Percentiles rank a stretch among this genome's conserved stretches.
Conservation (phyloP, 768 basidiomycete species). For the Pleurotus cornucopiae region DNA sequence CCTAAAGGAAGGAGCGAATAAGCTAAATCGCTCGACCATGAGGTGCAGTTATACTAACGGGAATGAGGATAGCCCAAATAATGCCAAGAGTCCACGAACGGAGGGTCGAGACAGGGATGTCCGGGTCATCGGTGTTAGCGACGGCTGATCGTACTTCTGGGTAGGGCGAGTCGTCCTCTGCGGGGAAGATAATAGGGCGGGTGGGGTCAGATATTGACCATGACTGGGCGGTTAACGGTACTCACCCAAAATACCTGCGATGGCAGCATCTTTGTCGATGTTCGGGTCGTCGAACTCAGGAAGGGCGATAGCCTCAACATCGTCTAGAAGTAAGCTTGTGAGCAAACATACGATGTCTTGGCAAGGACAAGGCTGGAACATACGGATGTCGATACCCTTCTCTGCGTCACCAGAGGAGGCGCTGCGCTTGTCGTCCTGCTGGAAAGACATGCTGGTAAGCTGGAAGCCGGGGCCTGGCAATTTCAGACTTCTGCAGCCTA, state of each 20-base stretch:
- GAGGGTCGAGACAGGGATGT: constrained; percentile 56
- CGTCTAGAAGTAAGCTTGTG: neutral
- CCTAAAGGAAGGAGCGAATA: constrained; percentile 42
- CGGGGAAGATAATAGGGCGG: constrained; percentile 7
- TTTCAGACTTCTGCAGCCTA: constrained; percentile 10
- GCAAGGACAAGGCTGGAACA: neutral
- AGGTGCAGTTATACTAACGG: constrained; percentile 25
- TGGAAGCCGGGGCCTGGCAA: constrained; percentile 15
- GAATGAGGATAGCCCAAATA: constrained; percentile 50
- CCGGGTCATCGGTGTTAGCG: constrained; percentile 65
- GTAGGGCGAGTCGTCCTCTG: constrained; percentile 75
- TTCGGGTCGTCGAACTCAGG: constrained; percentile 41
- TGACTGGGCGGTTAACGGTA: too few relatives aligned
- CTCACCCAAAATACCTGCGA: constrained; percentile 11
- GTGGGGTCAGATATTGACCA: neutral
- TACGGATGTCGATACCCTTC: constrained; percentile 22
- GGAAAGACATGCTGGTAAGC: constrained; percentile 25
- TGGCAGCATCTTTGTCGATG: constrained; percentile 31
- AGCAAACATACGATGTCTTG: neutral
- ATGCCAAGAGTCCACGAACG: constrained; percentile 60
- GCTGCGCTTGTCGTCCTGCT: constrained; percentile 23
- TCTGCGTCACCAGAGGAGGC: constrained; percentile 23
- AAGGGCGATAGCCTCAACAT: constrained; percentile 8
- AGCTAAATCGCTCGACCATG: constrained; percentile 3
- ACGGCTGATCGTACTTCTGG: constrained; percentile 80